Percentiles rank a stretch among this genome's conserved stretches.
These are phyloP conservation scores for Chrysanthemum lavandulifolium DNA, from an alignment of 129 eudicot species.

Conservation along the genomic window DNA sequence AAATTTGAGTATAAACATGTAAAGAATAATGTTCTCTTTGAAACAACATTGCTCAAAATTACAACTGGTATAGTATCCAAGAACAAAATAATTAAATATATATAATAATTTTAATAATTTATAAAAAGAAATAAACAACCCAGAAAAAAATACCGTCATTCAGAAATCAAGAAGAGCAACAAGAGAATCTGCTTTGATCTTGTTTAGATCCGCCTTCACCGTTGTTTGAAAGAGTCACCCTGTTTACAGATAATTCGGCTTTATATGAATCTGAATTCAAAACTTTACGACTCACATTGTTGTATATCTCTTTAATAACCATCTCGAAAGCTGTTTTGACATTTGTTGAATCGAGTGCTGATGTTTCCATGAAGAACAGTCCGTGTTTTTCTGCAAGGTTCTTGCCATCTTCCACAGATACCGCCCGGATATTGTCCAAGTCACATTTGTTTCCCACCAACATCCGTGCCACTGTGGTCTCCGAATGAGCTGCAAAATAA, in stretches of 20 bases:
- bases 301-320: constrained; percentile 72
- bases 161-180: constrained; percentile 61
- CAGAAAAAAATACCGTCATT: constrained; percentile 10
- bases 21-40: constrained; percentile 3
- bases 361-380: constrained; percentile 84
- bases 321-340: constrained; percentile 74
- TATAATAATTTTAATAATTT: constrained; percentile 7
- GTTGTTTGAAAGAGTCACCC: constrained; percentile 62
- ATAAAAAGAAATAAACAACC: not conserved
- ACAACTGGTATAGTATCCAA: constrained; percentile 23
- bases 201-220: constrained; percentile 44
- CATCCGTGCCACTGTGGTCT: constrained; percentile 74
- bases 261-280: constrained; percentile 83
- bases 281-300: constrained; percentile 74
- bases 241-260: constrained; percentile 65
- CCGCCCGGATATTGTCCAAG: constrained; percentile 61
- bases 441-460: constrained; percentile 77
- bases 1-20: constrained; percentile 2
- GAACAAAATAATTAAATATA: constrained; percentile 26
- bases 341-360: constrained; percentile 82
- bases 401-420: constrained; percentile 73
- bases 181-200: constrained; percentile 45
- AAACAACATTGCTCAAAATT: too few relatives aligned
- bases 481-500: constrained; percentile 71
- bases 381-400: constrained; percentile 75